Evolutionary conservation across 2,329 filamentous ascomycete species (phyloP), one percentile per base, ranked within the genome.

Genomic region (Penicillium oxalicum): DNA sequence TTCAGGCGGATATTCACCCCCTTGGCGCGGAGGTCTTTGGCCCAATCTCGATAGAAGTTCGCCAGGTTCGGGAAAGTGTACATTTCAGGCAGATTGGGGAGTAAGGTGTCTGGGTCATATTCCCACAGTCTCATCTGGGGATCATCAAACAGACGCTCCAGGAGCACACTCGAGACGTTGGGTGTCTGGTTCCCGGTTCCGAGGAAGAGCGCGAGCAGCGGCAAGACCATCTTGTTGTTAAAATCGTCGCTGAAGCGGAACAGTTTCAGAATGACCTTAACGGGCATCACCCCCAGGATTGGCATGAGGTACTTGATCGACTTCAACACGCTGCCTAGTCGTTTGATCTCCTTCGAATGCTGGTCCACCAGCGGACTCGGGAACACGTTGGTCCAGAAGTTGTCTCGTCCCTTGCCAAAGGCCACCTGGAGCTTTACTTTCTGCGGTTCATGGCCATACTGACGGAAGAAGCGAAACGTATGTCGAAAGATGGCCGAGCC

Each of bases 171-270:
- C 0, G 85, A 81, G 0, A 89, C 84, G 53, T 87, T 81, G 0
- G 84, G 80, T 0, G 85, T 86, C 58, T 87, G 83, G 56, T 89
- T 89, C 1, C 86, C 84, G 0, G 86, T 88, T 0, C 86, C 86
- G 0, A 89, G 72, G 61, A 90, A 88, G 1, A 89, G 71, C 0
- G 86, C 86, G 29, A 88, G 79, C 63, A 89, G 79, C 0, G 86
- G 86, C 49, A 86, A 75, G 0, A 85, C 81, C 67, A 89, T 83
- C 33, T 81, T 82, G 59, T 88, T 83, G 12, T 78, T 79, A 61
- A 89, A 90, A 47, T 86, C 83, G 8, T 79, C 75, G 48, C 75
- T 83, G 67, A 89, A 88, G 48, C 80, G 70, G 66, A 87, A 88
- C 44, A 88, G 65, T 48, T 79, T 79, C 57, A 88, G 74, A 63